A percentile compares a stretch with the other conserved stretches of the same genome.
Evolutionary conservation across 2,329 filamentous ascomycete genomes (phyloP).

Genomic region (Cladorrhinum sp.): DNA sequence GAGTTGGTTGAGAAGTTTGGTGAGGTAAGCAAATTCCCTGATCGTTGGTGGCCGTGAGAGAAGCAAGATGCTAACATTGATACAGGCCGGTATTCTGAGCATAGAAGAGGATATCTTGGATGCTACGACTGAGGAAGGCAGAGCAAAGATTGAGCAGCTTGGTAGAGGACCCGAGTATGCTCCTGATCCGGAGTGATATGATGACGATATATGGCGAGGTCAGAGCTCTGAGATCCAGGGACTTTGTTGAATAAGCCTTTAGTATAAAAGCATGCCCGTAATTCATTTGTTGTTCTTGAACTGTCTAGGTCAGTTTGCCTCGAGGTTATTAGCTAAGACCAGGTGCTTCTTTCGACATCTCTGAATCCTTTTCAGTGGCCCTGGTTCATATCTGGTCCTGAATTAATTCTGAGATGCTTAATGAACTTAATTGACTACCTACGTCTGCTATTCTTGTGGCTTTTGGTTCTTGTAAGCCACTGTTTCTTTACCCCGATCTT

Average conservation of each 20-base stretch:
- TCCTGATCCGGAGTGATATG: constrained; percentile 25
- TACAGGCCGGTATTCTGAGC: constrained; percentile 79
- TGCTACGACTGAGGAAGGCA: constrained; percentile 83
- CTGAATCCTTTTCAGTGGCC: too few relatives aligned
- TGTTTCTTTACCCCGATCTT: too few relatives aligned
- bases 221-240: not conserved
- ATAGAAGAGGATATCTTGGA: constrained; percentile 93
- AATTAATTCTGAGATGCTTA: too few relatives aligned
- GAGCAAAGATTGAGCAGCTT: constrained; percentile 72
- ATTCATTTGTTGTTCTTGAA: not conserved
- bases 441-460: too few relatives aligned
- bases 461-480: too few relatives aligned
- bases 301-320: not conserved
- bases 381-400: too few relatives aligned
- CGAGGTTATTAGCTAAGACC: not conserved
- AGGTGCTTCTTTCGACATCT: too few relatives aligned
- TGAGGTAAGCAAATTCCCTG: constrained; percentile 46
- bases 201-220: not conserved
- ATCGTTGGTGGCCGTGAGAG: not conserved
- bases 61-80: constrained; percentile 27
- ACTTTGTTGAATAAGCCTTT: not conserved
- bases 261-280: not conserved
- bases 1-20: constrained; percentile 73
- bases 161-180: constrained; percentile 20
- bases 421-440: too few relatives aligned